Conservation (phyloP, 1,284 basidiomycete genomes). For the Agaricales sp. region DNA sequence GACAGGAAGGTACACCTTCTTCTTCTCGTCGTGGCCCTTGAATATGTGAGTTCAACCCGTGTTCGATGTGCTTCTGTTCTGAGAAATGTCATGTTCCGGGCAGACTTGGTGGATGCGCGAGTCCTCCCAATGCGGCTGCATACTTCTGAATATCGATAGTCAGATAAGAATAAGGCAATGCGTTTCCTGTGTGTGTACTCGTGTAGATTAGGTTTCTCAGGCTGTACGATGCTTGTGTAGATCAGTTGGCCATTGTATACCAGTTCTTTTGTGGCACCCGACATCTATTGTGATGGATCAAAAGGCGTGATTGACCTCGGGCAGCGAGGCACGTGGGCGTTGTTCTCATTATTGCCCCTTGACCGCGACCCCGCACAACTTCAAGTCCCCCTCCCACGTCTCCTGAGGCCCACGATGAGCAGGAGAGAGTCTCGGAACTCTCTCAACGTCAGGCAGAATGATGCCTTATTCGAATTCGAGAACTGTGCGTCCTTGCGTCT, state of each 20-base stretch:
- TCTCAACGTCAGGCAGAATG: constrained; percentile 56
- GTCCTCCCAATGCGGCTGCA: constrained; percentile 57
- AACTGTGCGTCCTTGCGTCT: constrained; percentile 44
- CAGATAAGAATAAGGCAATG: neutral
- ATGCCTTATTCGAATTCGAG: constrained; percentile 73
- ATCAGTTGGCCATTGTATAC: neutral
- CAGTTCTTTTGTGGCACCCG: neutral
- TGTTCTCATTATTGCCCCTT: constrained; percentile 5
- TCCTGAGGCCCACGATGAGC: constrained; percentile 49
- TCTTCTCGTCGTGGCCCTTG: constrained; percentile 66
- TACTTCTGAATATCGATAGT: constrained; percentile 22
- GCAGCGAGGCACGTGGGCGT: constrained; percentile 2
- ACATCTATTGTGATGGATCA: neutral
- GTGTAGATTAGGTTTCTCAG: neutral
- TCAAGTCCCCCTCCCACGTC: constrained; percentile 17
- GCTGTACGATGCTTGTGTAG: neutral
- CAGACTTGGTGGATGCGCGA: constrained; percentile 56
- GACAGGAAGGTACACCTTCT: constrained; percentile 55
- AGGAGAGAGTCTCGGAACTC: constrained; percentile 72
- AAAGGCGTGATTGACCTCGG: neutral
- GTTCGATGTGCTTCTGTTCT: neutral
- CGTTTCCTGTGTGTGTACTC: neutral
- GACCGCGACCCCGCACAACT: constrained; percentile 9
- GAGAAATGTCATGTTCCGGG: neutral
- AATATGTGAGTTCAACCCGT: constrained; percentile 46